Percentiles rank a stretch among this genome's conserved stretches.
phyloP scores from a whole-genome alignment of 2,329 filamentous ascomycete species.

The Hypoxylon sp. region DNA sequence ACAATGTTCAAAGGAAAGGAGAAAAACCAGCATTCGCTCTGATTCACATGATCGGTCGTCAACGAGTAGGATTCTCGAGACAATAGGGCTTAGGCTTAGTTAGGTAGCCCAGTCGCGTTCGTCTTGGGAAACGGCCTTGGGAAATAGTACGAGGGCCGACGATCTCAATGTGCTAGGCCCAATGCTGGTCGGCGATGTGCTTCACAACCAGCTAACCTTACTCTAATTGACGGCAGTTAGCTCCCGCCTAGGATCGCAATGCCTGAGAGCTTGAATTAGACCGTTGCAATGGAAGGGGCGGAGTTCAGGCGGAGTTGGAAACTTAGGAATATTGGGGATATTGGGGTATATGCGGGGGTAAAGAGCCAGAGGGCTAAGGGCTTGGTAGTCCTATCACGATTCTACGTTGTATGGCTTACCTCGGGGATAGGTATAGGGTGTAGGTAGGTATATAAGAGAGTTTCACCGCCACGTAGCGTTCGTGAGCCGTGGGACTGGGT shows the following conservation, averaged over 20 bases:
- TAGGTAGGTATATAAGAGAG: conserved; percentile 25
- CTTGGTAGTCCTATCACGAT: conserved; percentile 17
- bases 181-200: background rate
- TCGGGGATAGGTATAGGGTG: conserved; percentile 2
- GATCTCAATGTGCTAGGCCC: background rate
- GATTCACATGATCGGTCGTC: background rate
- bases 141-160: conserved; percentile 18
- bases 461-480: background rate
- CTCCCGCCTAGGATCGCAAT: conserved; percentile 1
- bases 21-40: conserved; percentile 1
- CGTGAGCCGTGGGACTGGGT: conserved; percentile 22
- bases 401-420: conserved; percentile 19
- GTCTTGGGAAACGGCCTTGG: conserved; percentile 29
- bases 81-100: conserved; percentile 2
- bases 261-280: background rate
- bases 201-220: background rate
- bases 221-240: background rate
- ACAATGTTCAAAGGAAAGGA: background rate
- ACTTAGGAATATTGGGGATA: conserved; percentile 22
- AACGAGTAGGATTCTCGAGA: background rate
- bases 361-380: background rate
- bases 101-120: conserved; percentile 1
- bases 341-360: conserved; percentile 34
- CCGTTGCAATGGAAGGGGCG: conserved; percentile 19
- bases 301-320: conserved; percentile 12